Evolutionary conservation across 2,329 filamentous ascomycete genomes (phyloP), one percentile per base, ranked within the genome.

Genomic region (Pseudocercospora pini-densiflorae): DNA sequence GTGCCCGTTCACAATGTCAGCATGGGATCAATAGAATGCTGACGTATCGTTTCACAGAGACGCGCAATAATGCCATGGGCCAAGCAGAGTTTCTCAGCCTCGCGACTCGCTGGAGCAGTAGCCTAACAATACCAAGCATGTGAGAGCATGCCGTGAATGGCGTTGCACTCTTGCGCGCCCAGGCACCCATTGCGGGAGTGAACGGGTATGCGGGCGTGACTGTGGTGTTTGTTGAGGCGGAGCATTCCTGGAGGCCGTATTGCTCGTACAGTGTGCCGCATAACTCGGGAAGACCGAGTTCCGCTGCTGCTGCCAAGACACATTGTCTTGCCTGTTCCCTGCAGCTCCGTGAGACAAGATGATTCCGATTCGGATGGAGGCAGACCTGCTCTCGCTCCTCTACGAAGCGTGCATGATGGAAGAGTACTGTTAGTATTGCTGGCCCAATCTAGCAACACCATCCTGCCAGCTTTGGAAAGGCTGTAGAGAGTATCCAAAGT

Each of bases 81-180:
- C 51, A 55, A 55, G 51, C 51, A 31, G 51, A 29, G 23, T 27
- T 55, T 29, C 24, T 31, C 51, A 55, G 51, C 51, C 51, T 55
- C 27, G 47, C 23, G 47, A 23, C 47, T 51, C 47, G 47, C 47
- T 23, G 47, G 10, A 12, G 21, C 9, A 27, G 21, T 24, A 24
- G 47, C 21, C 47, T 16, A 12, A 51, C 47, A 51, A 27, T 21
- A 27, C 9, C 14, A 51, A 43, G 40, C 40, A 19, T 43, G 16
- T 43, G 40, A 19, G 40, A 43, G 40, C 16, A 19, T 19, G 40
- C 40, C 16, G 40, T 19, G 40, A 43, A 43, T 36, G 33, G 33
- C 33, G 33, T 36, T 10, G 33, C 33, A 16, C 33, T 36, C 40
- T 19, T 43, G 40, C 19, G 40, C 40, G 40, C 40, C 40, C 40